Percentiles rank a stretch among this genome's conserved stretches.
Conservation (phyloP, 2,329 filamentous ascomycete species). For the Chlorencoelia australis region DNA sequence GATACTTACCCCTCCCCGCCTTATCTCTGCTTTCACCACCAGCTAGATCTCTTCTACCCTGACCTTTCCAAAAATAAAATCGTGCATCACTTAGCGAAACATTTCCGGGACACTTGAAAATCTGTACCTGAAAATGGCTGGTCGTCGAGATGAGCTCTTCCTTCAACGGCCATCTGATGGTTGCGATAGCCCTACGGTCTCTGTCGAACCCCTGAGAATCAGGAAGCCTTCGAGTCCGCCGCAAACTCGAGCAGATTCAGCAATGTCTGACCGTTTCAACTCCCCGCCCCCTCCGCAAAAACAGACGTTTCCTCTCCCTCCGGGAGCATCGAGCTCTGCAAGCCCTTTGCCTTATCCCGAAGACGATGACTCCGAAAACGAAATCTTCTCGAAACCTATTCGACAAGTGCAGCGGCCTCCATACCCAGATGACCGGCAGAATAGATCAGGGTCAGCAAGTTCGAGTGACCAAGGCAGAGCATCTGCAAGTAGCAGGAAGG, state of each 20-base stretch:
- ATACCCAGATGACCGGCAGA: slow-evolving; percentile 26
- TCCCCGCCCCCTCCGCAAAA: slow-evolving; percentile 40
- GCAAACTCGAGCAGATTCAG: slow-evolving; percentile 27
- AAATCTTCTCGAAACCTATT: slow-evolving; percentile 10
- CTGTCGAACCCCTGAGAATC: slow-evolving; percentile 71
- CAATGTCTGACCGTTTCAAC: slow-evolving; percentile 34
- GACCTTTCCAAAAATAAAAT: slow-evolving; percentile 23
- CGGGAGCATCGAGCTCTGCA: slow-evolving; percentile 61
- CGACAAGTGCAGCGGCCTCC: slow-evolving; percentile 23
- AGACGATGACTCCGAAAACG: slow-evolving; percentile 47
- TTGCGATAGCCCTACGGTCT: slow-evolving; percentile 55
- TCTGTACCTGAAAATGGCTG: slow-evolving; percentile 23
- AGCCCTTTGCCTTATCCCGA: slow-evolving; percentile 63
- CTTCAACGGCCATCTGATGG: slow-evolving; percentile 40
- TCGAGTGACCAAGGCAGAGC: slow-evolving; percentile 12
- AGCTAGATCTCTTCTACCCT: no score
- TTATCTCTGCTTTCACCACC: no score
- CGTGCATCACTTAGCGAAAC: slow-evolving; percentile 19
- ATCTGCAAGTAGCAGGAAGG: slow-evolving; percentile 15
- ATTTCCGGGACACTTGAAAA: slow-evolving; percentile 15
- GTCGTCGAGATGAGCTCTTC: slow-evolving; percentile 68
- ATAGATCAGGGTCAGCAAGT: slow-evolving; percentile 14
- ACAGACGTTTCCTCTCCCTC: slow-evolving; percentile 53
- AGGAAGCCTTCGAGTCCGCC: slow-evolving; percentile 66
- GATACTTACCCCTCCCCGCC: no score